phyloP scores from a whole-genome alignment of 129 eudicot species.

The Erigeron canadensis region DNA sequence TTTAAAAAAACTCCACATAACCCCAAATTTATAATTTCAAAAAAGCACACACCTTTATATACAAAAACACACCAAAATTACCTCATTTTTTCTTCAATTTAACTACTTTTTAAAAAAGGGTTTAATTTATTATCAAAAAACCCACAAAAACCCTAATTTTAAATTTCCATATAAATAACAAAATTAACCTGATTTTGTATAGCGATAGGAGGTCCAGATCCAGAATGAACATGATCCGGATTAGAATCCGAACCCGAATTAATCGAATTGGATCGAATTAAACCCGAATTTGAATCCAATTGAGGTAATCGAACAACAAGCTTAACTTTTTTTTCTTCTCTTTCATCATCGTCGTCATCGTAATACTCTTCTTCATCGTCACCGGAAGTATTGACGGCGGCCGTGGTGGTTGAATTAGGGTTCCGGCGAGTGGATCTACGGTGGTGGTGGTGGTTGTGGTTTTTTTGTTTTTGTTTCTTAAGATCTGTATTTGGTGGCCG shows the following conservation, averaged over 20 bases:
- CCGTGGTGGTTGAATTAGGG: slow-evolving; percentile 46
- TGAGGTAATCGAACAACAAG: slow-evolving; percentile 68
- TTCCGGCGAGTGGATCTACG: slow-evolving; percentile 93
- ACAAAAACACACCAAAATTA: not conserved
- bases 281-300: slow-evolving; percentile 33
- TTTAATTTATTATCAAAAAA: not conserved
- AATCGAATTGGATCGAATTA: slow-evolving; percentile 28
- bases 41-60: slow-evolving; percentile 4
- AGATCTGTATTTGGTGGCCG: slow-evolving; percentile 76
- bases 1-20: too few species aligned
- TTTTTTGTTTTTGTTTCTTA: slow-evolving; percentile 38
- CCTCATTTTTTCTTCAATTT: not conserved
- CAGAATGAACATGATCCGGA: slow-evolving; percentile 46
- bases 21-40: too few species aligned
- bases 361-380: slow-evolving; percentile 36
- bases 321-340: slow-evolving; percentile 76
- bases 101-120: slow-evolving; percentile 5
- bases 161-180: not conserved
- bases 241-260: slow-evolving; percentile 47
- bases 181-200: slow-evolving; percentile 37
- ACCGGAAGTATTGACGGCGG: slow-evolving; percentile 23
- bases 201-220: slow-evolving; percentile 41
- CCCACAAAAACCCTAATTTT: slow-evolving; percentile 31
- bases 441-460: slow-evolving; percentile 32
- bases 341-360: slow-evolving; percentile 82